These are phyloP conservation scores for Breynia disticha DNA, from an alignment of 441 rosid species.

Conservation along the genomic window DNA sequence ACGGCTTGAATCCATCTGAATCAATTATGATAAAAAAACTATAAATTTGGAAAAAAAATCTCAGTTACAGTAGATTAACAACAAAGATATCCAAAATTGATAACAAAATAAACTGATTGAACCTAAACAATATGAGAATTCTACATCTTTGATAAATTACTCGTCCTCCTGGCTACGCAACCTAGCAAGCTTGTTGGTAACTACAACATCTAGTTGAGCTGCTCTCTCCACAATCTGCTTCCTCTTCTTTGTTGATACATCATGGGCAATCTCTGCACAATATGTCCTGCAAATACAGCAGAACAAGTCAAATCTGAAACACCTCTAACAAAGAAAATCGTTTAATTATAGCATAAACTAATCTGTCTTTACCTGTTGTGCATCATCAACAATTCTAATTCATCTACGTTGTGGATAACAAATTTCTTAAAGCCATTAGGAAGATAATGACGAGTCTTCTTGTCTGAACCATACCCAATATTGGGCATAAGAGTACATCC, in stretches of 20 bases:
- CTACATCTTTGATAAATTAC: slow-evolving; percentile 13
- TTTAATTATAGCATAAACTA: not conserved
- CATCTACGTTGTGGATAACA: slow-evolving; percentile 58
- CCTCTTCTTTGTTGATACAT: slow-evolving; percentile 70
- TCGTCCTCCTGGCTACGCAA: slow-evolving; percentile 84
- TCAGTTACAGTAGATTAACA: too few relatives aligned
- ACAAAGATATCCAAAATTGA: not conserved
- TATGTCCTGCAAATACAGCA: slow-evolving; percentile 37
- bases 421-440: slow-evolving; percentile 89
- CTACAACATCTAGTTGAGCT: slow-evolving; percentile 67
- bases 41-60: too few relatives aligned
- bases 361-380: slow-evolving; percentile 57
- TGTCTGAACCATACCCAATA: slow-evolving; percentile 79
- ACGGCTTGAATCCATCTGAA: too few relatives aligned
- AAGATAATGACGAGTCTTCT: slow-evolving; percentile 73
- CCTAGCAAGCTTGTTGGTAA: slow-evolving; percentile 78
- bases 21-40: too few relatives aligned
- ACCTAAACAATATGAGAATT: not conserved
- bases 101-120: not conserved
- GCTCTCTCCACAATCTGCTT: slow-evolving; percentile 85
- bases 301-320: not conserved
- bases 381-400: slow-evolving; percentile 86
- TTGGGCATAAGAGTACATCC: slow-evolving; percentile 91
- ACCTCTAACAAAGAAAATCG: not conserved
- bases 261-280: slow-evolving; percentile 82